These are phyloP conservation scores for Oryza australiensis DNA, from an alignment of 176 grass and related monocot species.

Conservation along the genomic window DNA sequence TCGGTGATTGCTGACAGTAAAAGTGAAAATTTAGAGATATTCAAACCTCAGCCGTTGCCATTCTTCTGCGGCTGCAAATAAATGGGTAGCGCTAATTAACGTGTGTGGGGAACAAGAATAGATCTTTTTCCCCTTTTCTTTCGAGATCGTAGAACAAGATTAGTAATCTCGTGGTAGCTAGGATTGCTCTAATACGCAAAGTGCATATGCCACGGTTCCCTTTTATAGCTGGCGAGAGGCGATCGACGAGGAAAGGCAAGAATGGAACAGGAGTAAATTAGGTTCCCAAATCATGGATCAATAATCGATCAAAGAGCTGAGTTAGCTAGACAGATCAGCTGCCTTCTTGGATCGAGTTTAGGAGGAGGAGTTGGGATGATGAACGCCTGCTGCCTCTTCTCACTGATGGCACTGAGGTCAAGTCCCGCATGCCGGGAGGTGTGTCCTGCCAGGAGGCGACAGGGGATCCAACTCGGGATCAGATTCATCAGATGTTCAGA, in stretches of 20 bases:
- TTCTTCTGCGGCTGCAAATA: background rate
- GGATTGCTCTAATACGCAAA: background rate
- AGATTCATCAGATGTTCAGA: background rate
- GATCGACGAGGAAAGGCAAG: no score
- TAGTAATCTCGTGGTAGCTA: background rate
- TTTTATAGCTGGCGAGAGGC: background rate
- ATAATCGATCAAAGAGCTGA: background rate
- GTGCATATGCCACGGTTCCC: background rate
- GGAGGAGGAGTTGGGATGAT: background rate
- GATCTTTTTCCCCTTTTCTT: background rate
- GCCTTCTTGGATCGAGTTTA: constrained; percentile 16
- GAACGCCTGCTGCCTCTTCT: background rate
- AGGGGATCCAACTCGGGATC: background rate
- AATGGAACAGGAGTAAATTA: background rate
- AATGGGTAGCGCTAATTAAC: background rate
- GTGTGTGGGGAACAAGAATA: background rate
- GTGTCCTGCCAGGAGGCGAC: constrained; percentile 8
- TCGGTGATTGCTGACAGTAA: no score
- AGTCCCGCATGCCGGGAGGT: background rate
- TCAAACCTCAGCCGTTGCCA: constrained; percentile 37
- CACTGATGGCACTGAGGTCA: background rate
- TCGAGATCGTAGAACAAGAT: no score
- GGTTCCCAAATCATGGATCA: background rate
- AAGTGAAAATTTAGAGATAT: background rate
- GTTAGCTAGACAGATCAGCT: background rate